These are phyloP conservation scores for Fusarium aywerte DNA, from an alignment of 2,329 filamentous ascomycete genomes.

Conservation along the genomic window DNA sequence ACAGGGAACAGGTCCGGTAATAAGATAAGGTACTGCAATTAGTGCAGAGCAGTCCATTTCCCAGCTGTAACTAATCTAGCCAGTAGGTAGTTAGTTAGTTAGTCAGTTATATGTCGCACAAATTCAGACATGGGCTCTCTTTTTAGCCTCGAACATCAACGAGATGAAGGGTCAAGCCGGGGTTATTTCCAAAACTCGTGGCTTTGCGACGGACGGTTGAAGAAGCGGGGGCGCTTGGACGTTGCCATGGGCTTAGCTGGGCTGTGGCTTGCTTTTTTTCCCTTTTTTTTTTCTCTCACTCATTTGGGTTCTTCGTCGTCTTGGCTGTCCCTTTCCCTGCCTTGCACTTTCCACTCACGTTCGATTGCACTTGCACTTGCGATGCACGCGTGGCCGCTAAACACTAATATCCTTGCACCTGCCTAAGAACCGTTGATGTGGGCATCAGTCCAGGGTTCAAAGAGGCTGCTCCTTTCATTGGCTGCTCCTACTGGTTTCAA, in stretches of 20 bases:
- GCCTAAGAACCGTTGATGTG: constrained; percentile 37
- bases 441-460: constrained; percentile 25
- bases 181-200: constrained; percentile 34
- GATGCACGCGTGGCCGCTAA: constrained; percentile 30
- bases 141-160: constrained; percentile 40
- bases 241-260: constrained; percentile 1
- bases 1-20: constrained; percentile 17
- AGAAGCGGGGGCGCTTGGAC: constrained; percentile 31
- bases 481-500: constrained; percentile 32
- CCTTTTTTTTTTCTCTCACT: no score
- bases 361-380: constrained; percentile 25
- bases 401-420: constrained; percentile 28
- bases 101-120: constrained; percentile 28
- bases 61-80: neutral
- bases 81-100: neutral
- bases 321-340: neutral
- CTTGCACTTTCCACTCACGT: constrained; percentile 22
- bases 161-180: constrained; percentile 39
- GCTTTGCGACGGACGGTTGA: constrained; percentile 35
- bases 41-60: neutral
- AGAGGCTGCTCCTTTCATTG: constrained; percentile 17
- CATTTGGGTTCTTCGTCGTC: neutral
- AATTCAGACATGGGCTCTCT: constrained; percentile 21
- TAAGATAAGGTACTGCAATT: constrained; percentile 21
- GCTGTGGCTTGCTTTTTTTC: constrained; percentile 20